Percentiles rank a stretch among this genome's conserved stretches.
Evolutionary conservation across 2,329 filamentous ascomycete species (phyloP).

Genomic region (Atkinsonella texensis): DNA sequence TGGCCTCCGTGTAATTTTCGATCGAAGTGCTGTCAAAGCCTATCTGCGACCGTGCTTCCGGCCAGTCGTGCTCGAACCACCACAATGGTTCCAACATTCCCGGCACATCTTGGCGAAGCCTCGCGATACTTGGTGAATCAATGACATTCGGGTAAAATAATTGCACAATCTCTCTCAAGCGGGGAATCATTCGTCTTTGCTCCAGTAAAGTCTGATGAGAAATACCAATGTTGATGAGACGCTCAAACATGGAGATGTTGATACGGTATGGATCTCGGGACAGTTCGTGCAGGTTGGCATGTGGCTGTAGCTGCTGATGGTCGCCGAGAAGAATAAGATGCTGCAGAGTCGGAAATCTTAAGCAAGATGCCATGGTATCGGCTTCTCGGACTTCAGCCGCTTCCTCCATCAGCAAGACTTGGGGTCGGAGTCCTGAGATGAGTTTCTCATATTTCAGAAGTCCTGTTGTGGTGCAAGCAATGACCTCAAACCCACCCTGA

Average conservation of each 20-base stretch:
- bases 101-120: constrained; percentile 27
- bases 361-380: constrained; percentile 37
- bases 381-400: constrained; percentile 65
- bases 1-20: constrained; percentile 55
- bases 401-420: constrained; percentile 64
- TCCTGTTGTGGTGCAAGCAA: constrained; percentile 66
- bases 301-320: constrained; percentile 65
- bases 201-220: constrained; percentile 51
- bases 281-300: constrained; percentile 50
- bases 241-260: constrained; percentile 68
- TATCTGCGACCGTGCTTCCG: constrained; percentile 32
- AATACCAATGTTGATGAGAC: constrained; percentile 54
- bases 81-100: constrained; percentile 29
- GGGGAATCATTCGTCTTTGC: constrained; percentile 50
- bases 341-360: constrained; percentile 33
- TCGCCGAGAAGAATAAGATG: constrained; percentile 57
- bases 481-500: constrained; percentile 31
- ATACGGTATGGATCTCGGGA: constrained; percentile 50
- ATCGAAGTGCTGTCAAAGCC: constrained; percentile 51
- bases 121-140: constrained; percentile 26
- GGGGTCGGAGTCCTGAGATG: constrained; percentile 52
- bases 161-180: constrained; percentile 31
- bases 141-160: constrained; percentile 32
- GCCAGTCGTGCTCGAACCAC: constrained; percentile 41
- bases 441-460: constrained; percentile 68